Conservation (phyloP, 2,329 filamentous ascomycete genomes). For the Fusarium sp. region DNA sequence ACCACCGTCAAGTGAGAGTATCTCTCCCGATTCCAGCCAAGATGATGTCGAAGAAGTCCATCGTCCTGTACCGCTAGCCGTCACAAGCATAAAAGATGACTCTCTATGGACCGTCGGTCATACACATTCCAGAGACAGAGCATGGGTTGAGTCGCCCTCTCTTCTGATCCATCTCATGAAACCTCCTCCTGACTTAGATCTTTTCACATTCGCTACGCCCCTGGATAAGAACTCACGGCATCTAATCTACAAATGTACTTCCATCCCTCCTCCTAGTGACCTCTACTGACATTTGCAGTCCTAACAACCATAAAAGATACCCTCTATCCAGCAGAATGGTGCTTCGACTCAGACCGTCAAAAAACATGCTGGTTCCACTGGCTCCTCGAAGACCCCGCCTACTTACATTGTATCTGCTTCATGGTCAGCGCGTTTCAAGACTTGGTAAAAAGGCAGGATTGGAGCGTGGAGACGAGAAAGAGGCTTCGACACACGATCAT, state of each 20-base stretch:
- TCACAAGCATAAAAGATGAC: background rate
- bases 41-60: background rate
- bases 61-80: background rate
- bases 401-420: constrained; percentile 45
- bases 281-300: constrained; percentile 27
- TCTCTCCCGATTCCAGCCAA: background rate
- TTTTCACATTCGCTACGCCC: constrained; percentile 39
- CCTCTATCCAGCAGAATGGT: constrained; percentile 49
- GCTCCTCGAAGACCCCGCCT: constrained; percentile 44
- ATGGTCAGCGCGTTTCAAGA: constrained; percentile 43
- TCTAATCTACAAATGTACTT: constrained; percentile 38
- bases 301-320: constrained; percentile 45
- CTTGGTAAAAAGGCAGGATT: constrained; percentile 1
- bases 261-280: rapidly evolving
- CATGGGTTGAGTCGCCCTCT: constrained; percentile 32
- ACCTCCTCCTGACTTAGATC: constrained; percentile 31
- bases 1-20: background rate
- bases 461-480: constrained; percentile 8
- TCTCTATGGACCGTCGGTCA: constrained; percentile 14
- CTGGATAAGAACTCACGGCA: constrained; percentile 24
- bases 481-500: constrained; percentile 36
- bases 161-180: constrained; percentile 23
- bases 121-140: constrained; percentile 9
- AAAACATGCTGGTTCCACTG: constrained; percentile 48
- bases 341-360: constrained; percentile 39